Evolutionary conservation across 2,329 filamentous ascomycete species (phyloP).

Genomic region (Nemania serpens): DNA sequence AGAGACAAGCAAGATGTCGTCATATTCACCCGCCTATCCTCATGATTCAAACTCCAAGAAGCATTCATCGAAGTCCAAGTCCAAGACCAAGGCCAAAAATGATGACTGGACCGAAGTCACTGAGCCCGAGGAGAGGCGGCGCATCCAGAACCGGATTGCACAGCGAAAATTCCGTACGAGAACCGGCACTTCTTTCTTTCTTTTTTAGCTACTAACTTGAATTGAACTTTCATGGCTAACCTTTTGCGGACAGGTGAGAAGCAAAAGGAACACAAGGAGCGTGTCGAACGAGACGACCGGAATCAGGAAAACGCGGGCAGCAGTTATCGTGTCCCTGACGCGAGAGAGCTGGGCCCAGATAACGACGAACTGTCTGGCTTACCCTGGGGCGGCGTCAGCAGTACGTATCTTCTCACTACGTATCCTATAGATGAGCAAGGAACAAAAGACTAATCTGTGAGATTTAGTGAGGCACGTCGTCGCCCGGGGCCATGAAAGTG

Average conservation of each 20-base stretch:
- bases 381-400: conserved; percentile 72
- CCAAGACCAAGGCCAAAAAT: conserved; percentile 43
- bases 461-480: conserved; percentile 55
- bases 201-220: conserved; percentile 16
- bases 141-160: conserved; percentile 76
- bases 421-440: not conserved
- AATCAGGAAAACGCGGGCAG: conserved; percentile 68
- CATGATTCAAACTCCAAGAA: conserved; percentile 40
- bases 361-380: conserved; percentile 64
- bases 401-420: conserved; percentile 15
- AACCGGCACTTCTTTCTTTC: not conserved
- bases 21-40: conserved; percentile 46
- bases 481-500: conserved; percentile 54
- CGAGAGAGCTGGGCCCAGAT: conserved; percentile 58
- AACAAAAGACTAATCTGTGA: conserved; percentile 10
- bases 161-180: conserved; percentile 75
- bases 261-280: conserved; percentile 69
- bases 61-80: conserved; percentile 46
- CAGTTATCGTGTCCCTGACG: conserved; percentile 65
- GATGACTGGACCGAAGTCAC: conserved; percentile 73
- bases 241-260: conserved; percentile 64
- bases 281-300: conserved; percentile 63
- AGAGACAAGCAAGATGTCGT: conserved; percentile 30
- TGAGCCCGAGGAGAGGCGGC: conserved; percentile 72
- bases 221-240: conserved; percentile 20